Conservation (phyloP, 2,329 filamentous ascomycete genomes). For the Colletotrichum sp. region DNA sequence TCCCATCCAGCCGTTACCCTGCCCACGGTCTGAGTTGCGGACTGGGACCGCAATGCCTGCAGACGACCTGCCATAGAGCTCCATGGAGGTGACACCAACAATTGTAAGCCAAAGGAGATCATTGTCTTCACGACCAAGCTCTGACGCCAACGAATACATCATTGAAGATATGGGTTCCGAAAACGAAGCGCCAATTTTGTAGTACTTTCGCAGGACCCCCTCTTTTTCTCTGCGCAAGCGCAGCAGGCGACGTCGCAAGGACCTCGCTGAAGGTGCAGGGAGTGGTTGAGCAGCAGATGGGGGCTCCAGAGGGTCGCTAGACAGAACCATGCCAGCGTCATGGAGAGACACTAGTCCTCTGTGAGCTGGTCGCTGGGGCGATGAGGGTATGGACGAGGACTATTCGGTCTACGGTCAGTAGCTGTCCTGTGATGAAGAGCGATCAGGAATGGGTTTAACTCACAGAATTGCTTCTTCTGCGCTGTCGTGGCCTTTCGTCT, state of each 20-base stretch:
- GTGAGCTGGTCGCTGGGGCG: constrained; percentile 64
- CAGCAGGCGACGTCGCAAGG: constrained; percentile 74
- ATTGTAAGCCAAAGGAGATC: constrained; percentile 95
- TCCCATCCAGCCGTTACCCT: constrained; percentile 77
- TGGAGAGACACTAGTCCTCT: constrained; percentile 64
- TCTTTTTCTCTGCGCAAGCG: constrained; percentile 81
- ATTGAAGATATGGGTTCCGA: constrained; percentile 95
- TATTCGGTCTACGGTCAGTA: constrained; percentile 35
- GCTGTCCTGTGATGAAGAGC: neutral
- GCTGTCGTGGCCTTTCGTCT: constrained; percentile 76
- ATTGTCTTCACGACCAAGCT: constrained; percentile 95
- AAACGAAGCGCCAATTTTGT: constrained; percentile 85
- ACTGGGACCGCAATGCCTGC: constrained; percentile 73
- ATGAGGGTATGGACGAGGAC: constrained; percentile 70
- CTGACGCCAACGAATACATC: constrained; percentile 92
- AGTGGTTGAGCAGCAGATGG: constrained; percentile 64
- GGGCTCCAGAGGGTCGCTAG: constrained; percentile 54
- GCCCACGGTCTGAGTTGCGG: constrained; percentile 59
- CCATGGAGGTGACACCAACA: constrained; percentile 92
- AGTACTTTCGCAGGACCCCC: constrained; percentile 78
- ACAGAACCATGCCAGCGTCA: constrained; percentile 49
- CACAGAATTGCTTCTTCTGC: constrained; percentile 89
- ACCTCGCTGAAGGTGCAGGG: constrained; percentile 71
- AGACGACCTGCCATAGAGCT: constrained; percentile 86
- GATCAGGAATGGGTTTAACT: constrained; percentile 28